Evolutionary conservation across 1,139 yeast species (phyloP).

Genomic region (Diutina catenulata): DNA sequence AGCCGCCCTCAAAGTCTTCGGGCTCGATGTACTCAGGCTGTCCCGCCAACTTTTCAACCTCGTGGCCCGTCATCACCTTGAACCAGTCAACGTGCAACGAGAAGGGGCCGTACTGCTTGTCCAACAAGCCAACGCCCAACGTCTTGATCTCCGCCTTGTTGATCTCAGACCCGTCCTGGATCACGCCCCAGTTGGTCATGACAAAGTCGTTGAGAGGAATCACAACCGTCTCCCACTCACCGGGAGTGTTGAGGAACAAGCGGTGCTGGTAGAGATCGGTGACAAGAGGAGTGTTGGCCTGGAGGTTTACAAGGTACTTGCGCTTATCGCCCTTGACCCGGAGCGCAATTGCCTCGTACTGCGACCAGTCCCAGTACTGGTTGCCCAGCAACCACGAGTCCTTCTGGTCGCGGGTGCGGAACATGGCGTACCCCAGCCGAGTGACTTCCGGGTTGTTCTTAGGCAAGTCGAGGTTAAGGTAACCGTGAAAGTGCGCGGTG

Average conservation of each 20-base stretch:
- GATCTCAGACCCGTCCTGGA: conserved; percentile 54
- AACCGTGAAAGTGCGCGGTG: conserved; percentile 59
- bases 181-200: conserved; percentile 71
- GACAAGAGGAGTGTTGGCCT: conserved; percentile 66
- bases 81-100: conserved; percentile 62
- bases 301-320: conserved; percentile 69
- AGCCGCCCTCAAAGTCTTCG: not conserved
- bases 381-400: conserved; percentile 37
- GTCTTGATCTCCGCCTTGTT: conserved; percentile 60
- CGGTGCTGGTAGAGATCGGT: conserved; percentile 81
- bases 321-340: conserved; percentile 67
- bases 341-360: conserved; percentile 46
- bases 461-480: conserved; percentile 64
- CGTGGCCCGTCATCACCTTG: conserved; percentile 53
- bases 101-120: conserved; percentile 71
- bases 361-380: conserved; percentile 53
- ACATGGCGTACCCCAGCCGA: conserved; percentile 79
- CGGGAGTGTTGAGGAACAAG: conserved; percentile 60
- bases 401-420: conserved; percentile 57
- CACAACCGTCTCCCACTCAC: conserved; percentile 76
- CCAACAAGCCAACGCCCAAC: conserved; percentile 70
- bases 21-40: not conserved
- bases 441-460: conserved; percentile 55
- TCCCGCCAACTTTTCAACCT: conserved; percentile 27
- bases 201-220: conserved; percentile 72